These are phyloP conservation scores for Penicillium soppii DNA, from an alignment of 495 filamentous ascomycete genomes.

Conservation along the genomic window DNA sequence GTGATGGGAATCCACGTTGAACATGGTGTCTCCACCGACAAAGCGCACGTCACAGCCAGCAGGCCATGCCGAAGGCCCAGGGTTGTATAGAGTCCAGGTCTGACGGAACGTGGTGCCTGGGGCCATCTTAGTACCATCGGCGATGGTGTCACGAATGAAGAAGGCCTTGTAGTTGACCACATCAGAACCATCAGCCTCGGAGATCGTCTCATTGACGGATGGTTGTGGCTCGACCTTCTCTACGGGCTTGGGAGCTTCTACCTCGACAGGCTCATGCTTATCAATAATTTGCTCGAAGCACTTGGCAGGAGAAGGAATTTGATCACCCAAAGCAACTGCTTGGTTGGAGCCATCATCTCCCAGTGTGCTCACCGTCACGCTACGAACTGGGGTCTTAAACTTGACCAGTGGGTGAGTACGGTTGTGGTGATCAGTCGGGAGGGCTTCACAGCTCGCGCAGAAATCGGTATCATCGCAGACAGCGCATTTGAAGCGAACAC, in stretches of 20 bases:
- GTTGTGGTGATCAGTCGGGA: conserved; percentile 82
- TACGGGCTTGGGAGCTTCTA: conserved; percentile 56
- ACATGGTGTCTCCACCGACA: conserved; percentile 93
- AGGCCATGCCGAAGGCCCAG: conserved; percentile 77
- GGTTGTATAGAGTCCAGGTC: conserved; percentile 89
- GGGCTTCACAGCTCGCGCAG: conserved; percentile 90
- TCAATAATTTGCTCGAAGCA: conserved; percentile 37
- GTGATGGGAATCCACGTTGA: conserved; percentile 74
- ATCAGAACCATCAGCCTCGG: not conserved
- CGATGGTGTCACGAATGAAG: conserved; percentile 74
- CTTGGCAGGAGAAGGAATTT: conserved; percentile 37
- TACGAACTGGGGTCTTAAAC: conserved; percentile 90
- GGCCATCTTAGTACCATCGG: conserved; percentile 70
- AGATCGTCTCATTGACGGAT: not conserved
- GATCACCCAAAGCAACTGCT: conserved; percentile 69
- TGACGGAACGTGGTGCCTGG: conserved; percentile 77
- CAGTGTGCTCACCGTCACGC: conserved; percentile 82
- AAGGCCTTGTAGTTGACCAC: conserved; percentile 58
- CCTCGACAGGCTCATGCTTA: conserved; percentile 48
- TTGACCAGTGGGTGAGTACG: conserved; percentile 94
- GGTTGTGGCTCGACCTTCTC: conserved; percentile 17
- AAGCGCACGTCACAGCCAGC: conserved; percentile 87
- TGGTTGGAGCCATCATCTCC: conserved; percentile 68
- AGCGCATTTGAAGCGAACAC: conserved; percentile 93
- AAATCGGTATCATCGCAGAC: conserved; percentile 96